phyloP scores from a whole-genome alignment of 495 filamentous ascomycete genomes.

The Aspergillus leporis region DNA sequence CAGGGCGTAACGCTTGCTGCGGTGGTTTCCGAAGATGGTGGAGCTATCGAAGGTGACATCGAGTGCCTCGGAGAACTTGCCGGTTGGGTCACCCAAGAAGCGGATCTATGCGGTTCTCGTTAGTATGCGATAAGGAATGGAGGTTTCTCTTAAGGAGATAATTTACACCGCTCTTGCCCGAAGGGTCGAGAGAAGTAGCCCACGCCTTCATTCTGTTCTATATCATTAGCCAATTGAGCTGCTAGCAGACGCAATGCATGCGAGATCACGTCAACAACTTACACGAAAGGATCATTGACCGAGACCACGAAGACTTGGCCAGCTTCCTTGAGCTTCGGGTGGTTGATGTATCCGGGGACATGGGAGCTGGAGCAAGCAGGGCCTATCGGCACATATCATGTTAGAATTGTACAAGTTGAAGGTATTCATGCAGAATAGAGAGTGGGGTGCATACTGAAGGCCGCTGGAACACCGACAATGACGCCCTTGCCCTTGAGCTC shows the following conservation, averaged over 20 bases:
- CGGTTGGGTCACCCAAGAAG: constrained; percentile 88
- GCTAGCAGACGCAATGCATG: background rate
- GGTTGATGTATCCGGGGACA: constrained; percentile 79
- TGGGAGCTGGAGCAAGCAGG: constrained; percentile 79
- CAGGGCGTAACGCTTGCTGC: constrained; percentile 88
- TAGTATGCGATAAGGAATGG: background rate
- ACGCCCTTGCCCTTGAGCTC: constrained; percentile 73
- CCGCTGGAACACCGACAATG: constrained; percentile 88
- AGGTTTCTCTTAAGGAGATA: background rate
- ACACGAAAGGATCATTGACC: constrained; percentile 97
- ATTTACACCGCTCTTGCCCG: constrained; percentile 71
- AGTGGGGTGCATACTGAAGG: constrained; percentile 62
- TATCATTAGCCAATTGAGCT: background rate
- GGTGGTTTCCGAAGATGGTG: constrained; percentile 79
- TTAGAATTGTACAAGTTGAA: constrained; percentile 12
- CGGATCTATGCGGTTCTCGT: constrained; percentile 56
- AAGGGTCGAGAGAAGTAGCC: constrained; percentile 71
- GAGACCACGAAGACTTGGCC: constrained; percentile 83
- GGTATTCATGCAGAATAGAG: background rate
- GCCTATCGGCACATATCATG: constrained; percentile 30
- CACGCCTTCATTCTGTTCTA: constrained; percentile 78
- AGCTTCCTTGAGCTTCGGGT: constrained; percentile 68
- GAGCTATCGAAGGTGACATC: constrained; percentile 81
- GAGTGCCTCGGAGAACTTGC: constrained; percentile 78
- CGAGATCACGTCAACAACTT: constrained; percentile 33